Evolutionary conservation across 2,329 filamentous ascomycete genomes (phyloP), one percentile per base, ranked within the genome.

Genomic region (Stylonectria norvegica): DNA sequence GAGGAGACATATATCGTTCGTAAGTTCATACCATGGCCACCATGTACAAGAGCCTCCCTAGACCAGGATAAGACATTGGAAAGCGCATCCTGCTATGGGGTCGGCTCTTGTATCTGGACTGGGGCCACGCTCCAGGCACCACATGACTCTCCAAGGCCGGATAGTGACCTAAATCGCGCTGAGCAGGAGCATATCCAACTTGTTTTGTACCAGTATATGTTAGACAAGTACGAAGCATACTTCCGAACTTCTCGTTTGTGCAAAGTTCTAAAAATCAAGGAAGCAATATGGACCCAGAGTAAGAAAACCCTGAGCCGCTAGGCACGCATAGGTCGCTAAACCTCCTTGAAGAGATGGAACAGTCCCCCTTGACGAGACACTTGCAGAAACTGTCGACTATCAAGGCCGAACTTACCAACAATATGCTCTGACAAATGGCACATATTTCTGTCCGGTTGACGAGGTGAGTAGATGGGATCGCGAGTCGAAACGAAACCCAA

Each of bases 381-480:
- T 78, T 56, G 67, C 76, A 49, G 74, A 83, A 55, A 81, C 76
- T 5, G 64, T 84, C 43, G 68, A 70, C 12, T 68, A 82, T 49
- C 70, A 82, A 59, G 80, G 79, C 45, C 74, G 85, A 57, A 71
- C 75, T 33, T 89, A 80, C 59, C 85, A 89, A 50, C 73, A 74
- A 56, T 81, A 83, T 65, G 75, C 84, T 15, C 61, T 88, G 38
- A 73, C 81, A 20, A 79, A 83, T 50, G 70, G 69, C 23, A 75
- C 79, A 47, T 86, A 85, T 59, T 83, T 85, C 52, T 77, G 71
- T 32, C 85, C 85, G 7, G 70, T 85, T 42, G 85, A 89, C 57
- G 83, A 87, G 71, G 85, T 86, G 70, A 53, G 65, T 53, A 29
- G 20, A 20, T n/a, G n/a, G n/a, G n/a, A n/a, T n/a, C n/a, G n/a